These are phyloP conservation scores for Stephania cephalantha DNA, from an alignment of 164 flowering plant genomes.

Conservation along the genomic window DNA sequence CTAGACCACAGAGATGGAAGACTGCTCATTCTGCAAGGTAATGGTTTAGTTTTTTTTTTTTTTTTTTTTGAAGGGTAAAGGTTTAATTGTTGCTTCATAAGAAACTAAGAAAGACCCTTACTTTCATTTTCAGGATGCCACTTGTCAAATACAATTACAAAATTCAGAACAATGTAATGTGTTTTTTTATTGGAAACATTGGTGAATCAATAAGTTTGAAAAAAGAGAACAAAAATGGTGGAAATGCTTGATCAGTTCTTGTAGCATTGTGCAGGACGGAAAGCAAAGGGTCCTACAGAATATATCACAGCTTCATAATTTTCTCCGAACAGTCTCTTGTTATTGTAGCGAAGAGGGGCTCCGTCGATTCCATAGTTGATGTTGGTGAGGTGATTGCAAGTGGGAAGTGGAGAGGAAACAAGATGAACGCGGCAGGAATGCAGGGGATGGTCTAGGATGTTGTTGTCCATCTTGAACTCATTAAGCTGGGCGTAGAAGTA, in stretches of 20 bases:
- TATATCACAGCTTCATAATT: conserved; percentile 60
- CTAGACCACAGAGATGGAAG: background rate
- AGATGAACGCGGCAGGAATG: conserved; percentile 63
- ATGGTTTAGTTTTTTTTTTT: background rate
- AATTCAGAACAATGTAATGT: background rate
- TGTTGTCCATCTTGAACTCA: conserved; percentile 44
- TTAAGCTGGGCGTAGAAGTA: conserved; percentile 66
- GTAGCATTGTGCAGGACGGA: conserved; percentile 59
- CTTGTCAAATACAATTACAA: background rate
- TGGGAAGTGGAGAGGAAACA: conserved; percentile 57
- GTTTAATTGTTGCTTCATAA: background rate
- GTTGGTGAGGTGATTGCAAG: conserved; percentile 55
- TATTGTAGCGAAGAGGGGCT: conserved; percentile 52
- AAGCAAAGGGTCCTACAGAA: conserved; percentile 75
- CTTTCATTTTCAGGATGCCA: background rate
- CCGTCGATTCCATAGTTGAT: conserved; percentile 64
- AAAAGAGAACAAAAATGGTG: background rate
- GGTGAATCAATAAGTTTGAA: background rate
- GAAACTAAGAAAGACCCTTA: background rate
- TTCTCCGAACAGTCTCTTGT: conserved; percentile 33
- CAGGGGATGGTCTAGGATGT: conserved; percentile 65
- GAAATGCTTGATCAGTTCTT: background rate
- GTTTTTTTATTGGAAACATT: background rate
- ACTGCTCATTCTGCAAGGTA: background rate
- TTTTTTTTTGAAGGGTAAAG: background rate